A percentile compares a stretch with the other conserved stretches of the same genome.
phyloP scores from a whole-genome alignment of 2,329 filamentous ascomycete genomes.

The Aspergillus piperis region DNA sequence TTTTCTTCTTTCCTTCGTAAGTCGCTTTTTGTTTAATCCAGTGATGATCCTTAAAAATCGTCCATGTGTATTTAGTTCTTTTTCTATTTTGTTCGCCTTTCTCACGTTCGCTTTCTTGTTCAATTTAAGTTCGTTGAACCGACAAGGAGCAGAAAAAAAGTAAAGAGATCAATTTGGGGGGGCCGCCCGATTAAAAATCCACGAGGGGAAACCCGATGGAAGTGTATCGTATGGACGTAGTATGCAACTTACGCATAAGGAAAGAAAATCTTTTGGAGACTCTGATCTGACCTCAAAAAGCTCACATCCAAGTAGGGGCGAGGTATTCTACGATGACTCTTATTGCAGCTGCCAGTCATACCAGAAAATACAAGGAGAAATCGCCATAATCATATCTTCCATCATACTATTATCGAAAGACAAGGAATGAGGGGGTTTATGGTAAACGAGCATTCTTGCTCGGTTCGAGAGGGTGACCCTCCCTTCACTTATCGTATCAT shows the following conservation, averaged over 20 bases:
- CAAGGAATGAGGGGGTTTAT: background rate
- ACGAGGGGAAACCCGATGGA: conserved; percentile 17
- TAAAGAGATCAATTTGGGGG: conserved; percentile 6
- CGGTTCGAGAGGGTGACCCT: background rate
- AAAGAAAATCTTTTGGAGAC: background rate
- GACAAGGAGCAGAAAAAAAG: conserved; percentile 2
- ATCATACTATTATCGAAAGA: background rate
- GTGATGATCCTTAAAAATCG: background rate
- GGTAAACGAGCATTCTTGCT: background rate
- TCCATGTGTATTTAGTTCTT: background rate
- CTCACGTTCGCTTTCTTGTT: background rate
- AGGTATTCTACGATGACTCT: conserved; percentile 17
- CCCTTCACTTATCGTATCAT: conserved; percentile 5
- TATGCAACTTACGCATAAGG: conserved; percentile 2
- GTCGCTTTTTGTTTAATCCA: background rate
- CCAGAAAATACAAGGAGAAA: conserved; percentile 5
- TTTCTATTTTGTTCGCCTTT: background rate
- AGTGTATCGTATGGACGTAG: conserved; percentile 11
- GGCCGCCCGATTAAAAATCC: conserved; percentile 14
- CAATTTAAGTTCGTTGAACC: background rate
- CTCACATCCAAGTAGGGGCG: background rate
- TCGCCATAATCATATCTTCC: background rate
- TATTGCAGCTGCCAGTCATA: conserved; percentile 27
- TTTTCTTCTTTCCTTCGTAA: background rate
- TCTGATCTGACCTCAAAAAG: background rate